Base-by-base conservation (phyloP, 768 basidiomycete genomes). In the Gautieria morchelliformis region DNA sequence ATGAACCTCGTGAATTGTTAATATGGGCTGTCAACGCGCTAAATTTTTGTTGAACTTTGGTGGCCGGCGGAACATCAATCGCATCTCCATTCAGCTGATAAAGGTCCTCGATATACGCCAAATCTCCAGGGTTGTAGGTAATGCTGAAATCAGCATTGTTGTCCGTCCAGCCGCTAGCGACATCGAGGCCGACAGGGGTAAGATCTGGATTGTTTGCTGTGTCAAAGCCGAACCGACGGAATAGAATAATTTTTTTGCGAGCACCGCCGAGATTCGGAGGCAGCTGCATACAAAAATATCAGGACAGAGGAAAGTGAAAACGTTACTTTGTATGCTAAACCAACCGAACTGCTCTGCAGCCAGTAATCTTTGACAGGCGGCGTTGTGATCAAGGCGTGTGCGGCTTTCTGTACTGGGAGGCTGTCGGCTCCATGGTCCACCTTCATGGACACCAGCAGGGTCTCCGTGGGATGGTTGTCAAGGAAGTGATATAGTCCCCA, bases 401-500 rank as follows among this genome's bases (percentile, higher is more conserved):
- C 50, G 72, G 27, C 69, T 56, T 79, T 72, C 12, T 80, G 67
- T 1, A 71, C 68, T 3, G 68, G 60, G 32, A 77, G 75, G 3
- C 75, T 78, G 4, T 75, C 76, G 0, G 73, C 75, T 27, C 73
- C 73, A 14, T 71, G 64, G 63, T 80, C 79, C 54, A 76, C 71
- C 57, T 80, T 80, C 46, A 81, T 62, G 0, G 77, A 79, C 19
- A 78, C 70, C 14, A 80, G 68, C 5, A 81, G 68, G 1, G 78
- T 74, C 62, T 81, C 80, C 0, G 76, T 76, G 0, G 76, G 75
- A 56, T 81, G 78, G 20, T 71, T 67, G 58, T 78, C 71, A 14
- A 81, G 71, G 77, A 78, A 81, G 41, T 66, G 67, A 63, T 81
- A 80, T 11, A 78, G 64, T 7, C 76, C 78, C 52, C 77, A 79